Evolutionary conservation across 768 basidiomycete species (phyloP), one percentile per base, ranked within the genome.

Genomic region (Tephrocybe sp.): DNA sequence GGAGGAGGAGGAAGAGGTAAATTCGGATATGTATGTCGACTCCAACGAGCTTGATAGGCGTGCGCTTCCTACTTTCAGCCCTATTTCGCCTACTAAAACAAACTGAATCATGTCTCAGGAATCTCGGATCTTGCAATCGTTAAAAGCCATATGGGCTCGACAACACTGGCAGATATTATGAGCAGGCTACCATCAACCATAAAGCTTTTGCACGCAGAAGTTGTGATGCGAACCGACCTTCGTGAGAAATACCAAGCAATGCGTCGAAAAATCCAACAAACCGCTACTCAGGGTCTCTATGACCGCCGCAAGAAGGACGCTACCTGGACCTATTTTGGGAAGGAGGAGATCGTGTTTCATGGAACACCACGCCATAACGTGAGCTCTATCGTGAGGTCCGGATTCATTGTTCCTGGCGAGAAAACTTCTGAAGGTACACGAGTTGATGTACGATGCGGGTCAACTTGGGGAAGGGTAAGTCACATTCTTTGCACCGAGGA

Each of bases 341-440:
- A 48, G 14, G 38, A 51, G 20, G 50, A 48, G 20, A 48, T 51
- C n/a, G 50, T 51, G 8, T 55, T 55, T 37, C 54, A 55, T 26
- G 50, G 50, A 15, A 55, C 54, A 18, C 50, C 42, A 10, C 45
- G 45, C 12, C 41, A 32, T 12, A 51, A 55, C 18, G 50, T 51
- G 2, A 45, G 54, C 10, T 55, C 54, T 4, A 51, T 55, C 21
- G 54, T 55, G 21, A 33, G 37, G 34, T 46, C 44, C 28, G 54
- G 54, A 7, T 55, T 55, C 36, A 28, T 55, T 25, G 54, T 55
- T 1, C 54, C 48, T n/a, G 54, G 54, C 5, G 18, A 42, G 23
- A 50, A 47, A 30, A 50, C 54, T 8, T 21, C 18, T 12, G 26
- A 38, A 14, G 54, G 54, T 5, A 38, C 45, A 36, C 3, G 3